A percentile compares a stretch with the other conserved stretches of the same genome.
Conservation (phyloP, 2,329 filamentous ascomycete genomes). For the Fusarium globosum region DNA sequence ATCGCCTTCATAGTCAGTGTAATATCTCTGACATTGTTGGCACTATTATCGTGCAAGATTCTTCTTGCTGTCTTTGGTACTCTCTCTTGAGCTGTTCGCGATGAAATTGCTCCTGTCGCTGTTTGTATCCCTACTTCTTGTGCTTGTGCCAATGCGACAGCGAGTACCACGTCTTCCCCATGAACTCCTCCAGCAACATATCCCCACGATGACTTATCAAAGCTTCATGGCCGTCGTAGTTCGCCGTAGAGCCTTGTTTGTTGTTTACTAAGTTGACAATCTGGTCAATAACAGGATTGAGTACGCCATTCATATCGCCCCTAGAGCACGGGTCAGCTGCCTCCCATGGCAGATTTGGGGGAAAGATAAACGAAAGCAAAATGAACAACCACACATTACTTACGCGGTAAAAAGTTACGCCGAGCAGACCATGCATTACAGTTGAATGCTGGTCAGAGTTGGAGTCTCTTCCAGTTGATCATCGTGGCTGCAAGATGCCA, state of each 20-base stretch:
- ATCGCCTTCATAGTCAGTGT: not conserved
- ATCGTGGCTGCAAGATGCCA: not conserved
- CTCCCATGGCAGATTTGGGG: rapidly evolving
- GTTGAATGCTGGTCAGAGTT: not conserved
- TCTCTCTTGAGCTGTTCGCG: no score
- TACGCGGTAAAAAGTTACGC: no score
- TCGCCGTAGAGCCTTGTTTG: not conserved
- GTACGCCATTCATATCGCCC: rapidly evolving
- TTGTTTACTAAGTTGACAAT: not conserved
- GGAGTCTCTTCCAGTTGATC: not conserved
- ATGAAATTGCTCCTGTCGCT: not conserved
- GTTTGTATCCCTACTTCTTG: not conserved
- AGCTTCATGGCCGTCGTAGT: no score
- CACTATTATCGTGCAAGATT: no score
- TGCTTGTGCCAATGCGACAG: no score
- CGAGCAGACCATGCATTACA: not conserved
- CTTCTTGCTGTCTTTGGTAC: no score
- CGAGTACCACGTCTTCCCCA: no score
- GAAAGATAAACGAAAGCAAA: not conserved
- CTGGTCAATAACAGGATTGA: not conserved
- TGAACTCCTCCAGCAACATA: no score
- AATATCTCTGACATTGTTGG: not conserved
- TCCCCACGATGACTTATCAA: no score
- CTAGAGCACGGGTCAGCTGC: not conserved
- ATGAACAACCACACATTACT: not conserved